A percentile compares a stretch with the other conserved stretches of the same genome.
Evolutionary conservation across 306 rosid genomes (phyloP).

Genomic region (Lathyrus oleraceus): DNA sequence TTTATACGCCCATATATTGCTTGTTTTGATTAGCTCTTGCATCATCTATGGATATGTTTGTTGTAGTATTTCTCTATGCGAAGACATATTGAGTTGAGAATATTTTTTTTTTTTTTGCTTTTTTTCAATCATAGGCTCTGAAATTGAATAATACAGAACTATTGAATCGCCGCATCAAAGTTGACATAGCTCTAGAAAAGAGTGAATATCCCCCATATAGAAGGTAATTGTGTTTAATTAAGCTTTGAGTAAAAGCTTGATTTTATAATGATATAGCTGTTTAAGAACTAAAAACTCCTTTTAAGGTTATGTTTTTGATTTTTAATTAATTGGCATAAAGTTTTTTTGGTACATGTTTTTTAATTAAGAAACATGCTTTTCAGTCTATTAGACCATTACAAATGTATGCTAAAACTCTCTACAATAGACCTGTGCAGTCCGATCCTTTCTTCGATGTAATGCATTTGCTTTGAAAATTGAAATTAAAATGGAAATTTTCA

Average conservation of each 20-base stretch:
- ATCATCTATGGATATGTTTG: not conserved
- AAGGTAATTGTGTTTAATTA: conserved; percentile 41
- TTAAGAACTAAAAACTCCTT: not conserved
- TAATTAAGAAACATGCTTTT: conserved; percentile 1
- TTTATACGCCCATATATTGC: not conserved
- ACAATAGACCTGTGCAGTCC: not conserved
- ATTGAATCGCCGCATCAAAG: conserved; percentile 25
- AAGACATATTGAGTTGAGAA: conserved; percentile 10
- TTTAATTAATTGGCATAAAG: not conserved
- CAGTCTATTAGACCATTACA: conserved; percentile 2
- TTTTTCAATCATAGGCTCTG: conserved; percentile 35
- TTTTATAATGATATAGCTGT: not conserved
- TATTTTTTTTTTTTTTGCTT: not conserved
- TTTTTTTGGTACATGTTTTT: not conserved
- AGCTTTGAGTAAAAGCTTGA: not conserved
- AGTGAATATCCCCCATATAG: conserved; percentile 8
- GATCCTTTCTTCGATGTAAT: not conserved
- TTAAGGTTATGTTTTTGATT: not conserved
- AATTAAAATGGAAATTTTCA: conserved; percentile 15
- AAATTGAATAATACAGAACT: conserved; percentile 33
- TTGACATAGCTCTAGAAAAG: conserved; percentile 28
- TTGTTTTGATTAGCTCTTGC: conserved; percentile 1
- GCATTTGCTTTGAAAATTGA: not conserved
- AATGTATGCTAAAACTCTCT: not conserved
- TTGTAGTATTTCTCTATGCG: not conserved